Percentiles rank a stretch among this genome's conserved stretches.
Conservation (phyloP, 345 rosid genomes). For the Lagerstroemia speciosa region DNA sequence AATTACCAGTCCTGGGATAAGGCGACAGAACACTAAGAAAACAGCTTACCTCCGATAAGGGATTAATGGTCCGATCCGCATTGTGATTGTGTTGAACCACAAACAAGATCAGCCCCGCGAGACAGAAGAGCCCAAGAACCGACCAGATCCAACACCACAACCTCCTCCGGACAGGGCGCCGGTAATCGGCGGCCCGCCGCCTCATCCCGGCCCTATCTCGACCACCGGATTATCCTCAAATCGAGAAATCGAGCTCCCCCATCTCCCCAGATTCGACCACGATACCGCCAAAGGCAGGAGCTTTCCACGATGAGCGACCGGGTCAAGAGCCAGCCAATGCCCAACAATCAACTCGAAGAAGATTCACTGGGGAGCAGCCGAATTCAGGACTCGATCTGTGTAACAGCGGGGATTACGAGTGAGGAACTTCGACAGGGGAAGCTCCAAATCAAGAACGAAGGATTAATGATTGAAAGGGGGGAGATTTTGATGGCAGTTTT, state of each 20-base stretch:
- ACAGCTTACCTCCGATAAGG: slow-evolving; percentile 21
- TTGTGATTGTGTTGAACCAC: slow-evolving; percentile 76
- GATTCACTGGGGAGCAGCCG: neutral
- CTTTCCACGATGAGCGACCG: neutral
- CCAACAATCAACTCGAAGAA: neutral
- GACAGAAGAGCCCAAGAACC: slow-evolving; percentile 54
- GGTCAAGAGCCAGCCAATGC: neutral
- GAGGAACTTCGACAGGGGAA: neutral
- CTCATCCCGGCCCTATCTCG: slow-evolving; percentile 48
- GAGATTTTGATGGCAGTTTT: neutral
- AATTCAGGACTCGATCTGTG: neutral
- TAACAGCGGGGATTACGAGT: neutral
- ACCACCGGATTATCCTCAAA: slow-evolving; percentile 34
- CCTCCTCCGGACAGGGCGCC: slow-evolving; percentile 94
- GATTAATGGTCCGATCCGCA: slow-evolving; percentile 48
- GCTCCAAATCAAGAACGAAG: neutral
- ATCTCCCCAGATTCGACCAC: slow-evolving; percentile 19
- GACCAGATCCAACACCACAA: slow-evolving; percentile 75
- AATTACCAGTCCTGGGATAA: neutral
- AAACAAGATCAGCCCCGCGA: slow-evolving; percentile 74
- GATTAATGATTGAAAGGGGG: neutral
- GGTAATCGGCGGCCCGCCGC: slow-evolving; percentile 88
- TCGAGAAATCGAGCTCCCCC: slow-evolving; percentile 24
- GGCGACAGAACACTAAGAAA: neutral
- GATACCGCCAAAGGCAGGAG: neutral